Evolutionary conservation across 176 grass and related monocot genomes (phyloP).

Genomic region (Lolium multiflorum): DNA sequence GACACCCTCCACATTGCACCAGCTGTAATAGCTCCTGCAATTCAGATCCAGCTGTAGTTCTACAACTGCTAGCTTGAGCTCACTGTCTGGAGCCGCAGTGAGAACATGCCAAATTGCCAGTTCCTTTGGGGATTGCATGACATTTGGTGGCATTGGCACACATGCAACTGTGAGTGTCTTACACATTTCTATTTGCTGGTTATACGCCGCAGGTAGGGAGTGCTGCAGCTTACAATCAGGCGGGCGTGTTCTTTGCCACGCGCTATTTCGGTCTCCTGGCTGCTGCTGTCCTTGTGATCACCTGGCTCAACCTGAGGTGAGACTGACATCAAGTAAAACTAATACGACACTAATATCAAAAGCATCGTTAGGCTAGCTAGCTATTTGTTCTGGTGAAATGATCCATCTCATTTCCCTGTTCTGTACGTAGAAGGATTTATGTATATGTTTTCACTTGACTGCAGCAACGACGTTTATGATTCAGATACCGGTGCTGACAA

Average conservation of each 20-base stretch:
- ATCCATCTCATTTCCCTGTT: not conserved
- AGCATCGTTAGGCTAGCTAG: too few relatives aligned
- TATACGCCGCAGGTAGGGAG: slow-evolving; percentile 61
- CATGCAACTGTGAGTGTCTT: not conserved
- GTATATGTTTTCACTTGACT: slow-evolving; percentile 34
- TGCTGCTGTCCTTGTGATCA: slow-evolving; percentile 78
- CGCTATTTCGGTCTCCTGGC: slow-evolving; percentile 62
- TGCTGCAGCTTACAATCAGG: slow-evolving; percentile 67
- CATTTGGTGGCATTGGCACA: not conserved
- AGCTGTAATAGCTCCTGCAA: not conserved
- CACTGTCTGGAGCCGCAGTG: not conserved
- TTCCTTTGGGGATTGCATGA: not conserved
- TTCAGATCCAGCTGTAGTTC: not conserved
- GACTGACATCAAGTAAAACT: not conserved
- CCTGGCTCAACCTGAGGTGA: slow-evolving; percentile 95
- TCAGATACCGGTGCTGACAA: slow-evolving; percentile 83
- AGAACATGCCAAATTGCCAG: not conserved
- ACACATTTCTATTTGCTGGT: not conserved
- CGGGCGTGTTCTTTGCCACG: slow-evolving; percentile 63
- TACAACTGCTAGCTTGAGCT: not conserved
- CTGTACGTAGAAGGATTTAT: not conserved
- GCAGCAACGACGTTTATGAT: slow-evolving; percentile 91
- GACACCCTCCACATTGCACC: not conserved
- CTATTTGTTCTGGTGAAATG: not conserved
- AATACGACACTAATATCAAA: too few relatives aligned